These are phyloP conservation scores for Aspergillus spinulosporus DNA, from an alignment of 2,329 filamentous ascomycete species.

Conservation along the genomic window DNA sequence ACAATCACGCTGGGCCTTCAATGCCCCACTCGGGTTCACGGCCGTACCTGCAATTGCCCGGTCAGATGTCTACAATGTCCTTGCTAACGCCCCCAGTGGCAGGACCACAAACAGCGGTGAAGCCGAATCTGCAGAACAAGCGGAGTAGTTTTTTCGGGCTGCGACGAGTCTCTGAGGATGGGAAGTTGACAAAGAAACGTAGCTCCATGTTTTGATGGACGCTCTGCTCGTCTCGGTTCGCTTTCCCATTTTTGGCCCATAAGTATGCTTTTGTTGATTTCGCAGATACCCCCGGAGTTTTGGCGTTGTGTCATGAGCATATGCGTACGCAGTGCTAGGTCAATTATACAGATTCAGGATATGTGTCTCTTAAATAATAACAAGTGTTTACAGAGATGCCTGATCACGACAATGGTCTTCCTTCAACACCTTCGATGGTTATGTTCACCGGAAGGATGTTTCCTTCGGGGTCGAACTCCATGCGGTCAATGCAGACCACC, in stretches of 20 bases:
- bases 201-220: constrained; percentile 48
- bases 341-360: constrained; percentile 5
- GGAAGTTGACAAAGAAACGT: constrained; percentile 46
- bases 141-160: constrained; percentile 51
- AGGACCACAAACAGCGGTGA: constrained; percentile 6
- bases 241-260: constrained; percentile 5
- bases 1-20: constrained; percentile 18
- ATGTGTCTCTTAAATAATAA: neutral
- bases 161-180: constrained; percentile 36
- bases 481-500: constrained; percentile 50
- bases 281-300: constrained; percentile 12
- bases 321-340: constrained; percentile 7
- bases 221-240: neutral
- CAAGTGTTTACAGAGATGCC: neutral
- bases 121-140: constrained; percentile 34
- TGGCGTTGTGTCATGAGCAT: constrained; percentile 8
- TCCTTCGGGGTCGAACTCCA: constrained; percentile 49
- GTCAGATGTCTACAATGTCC: constrained; percentile 15
- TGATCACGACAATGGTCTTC: constrained; percentile 15
- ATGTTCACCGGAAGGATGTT: constrained; percentile 48
- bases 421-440: constrained; percentile 30
- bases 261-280: neutral
- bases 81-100: constrained; percentile 11
- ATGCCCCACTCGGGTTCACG: constrained; percentile 14
- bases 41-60: constrained; percentile 19